Evolutionary conservation across 108 stramenopile species (phyloP).

Genomic region (Hondaea fermentalgiana): DNA sequence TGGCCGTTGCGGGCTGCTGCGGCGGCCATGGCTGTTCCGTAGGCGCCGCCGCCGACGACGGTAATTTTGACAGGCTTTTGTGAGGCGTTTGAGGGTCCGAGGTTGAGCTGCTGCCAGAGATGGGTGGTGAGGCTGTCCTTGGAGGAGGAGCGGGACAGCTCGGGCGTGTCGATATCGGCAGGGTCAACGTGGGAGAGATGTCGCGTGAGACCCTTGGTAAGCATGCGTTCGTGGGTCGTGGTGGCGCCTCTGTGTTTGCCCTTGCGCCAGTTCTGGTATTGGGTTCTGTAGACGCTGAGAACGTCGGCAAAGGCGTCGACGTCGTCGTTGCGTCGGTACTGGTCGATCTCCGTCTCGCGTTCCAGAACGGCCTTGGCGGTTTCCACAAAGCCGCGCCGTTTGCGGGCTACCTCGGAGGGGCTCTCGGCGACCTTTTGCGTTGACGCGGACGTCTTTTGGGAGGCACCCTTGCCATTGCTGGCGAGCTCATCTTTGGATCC

Average conservation of each 20-base stretch:
- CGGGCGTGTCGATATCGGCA: neutral
- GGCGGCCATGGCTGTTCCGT: conserved; percentile 73
- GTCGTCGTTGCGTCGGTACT: neutral
- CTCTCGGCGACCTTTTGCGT: neutral
- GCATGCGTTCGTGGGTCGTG: conserved; percentile 3
- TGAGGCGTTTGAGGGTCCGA: neutral
- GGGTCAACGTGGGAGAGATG: neutral
- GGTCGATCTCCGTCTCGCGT: neutral
- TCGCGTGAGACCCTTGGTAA: neutral
- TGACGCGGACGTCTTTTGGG: neutral
- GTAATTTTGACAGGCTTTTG: neutral
- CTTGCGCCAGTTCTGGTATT: conserved; percentile 11
- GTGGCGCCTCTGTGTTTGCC: neutral
- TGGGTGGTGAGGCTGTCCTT: neutral
- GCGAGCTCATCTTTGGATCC: neutral
- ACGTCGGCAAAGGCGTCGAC: conserved; percentile 1
- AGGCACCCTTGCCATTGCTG: neutral
- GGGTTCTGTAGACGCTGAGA: neutral
- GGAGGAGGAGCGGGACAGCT: neutral
- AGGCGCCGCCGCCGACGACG: conserved; percentile 43
- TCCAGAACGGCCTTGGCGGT: neutral
- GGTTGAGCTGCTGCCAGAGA: neutral
- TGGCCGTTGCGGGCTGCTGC: conserved; percentile 58
- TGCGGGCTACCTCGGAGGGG: neutral
- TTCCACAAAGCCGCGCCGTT: neutral